Evolutionary conservation across 768 basidiomycete genomes (phyloP), one percentile per base, ranked within the genome.

Genomic region (Tylopilus rubrobrunneus): DNA sequence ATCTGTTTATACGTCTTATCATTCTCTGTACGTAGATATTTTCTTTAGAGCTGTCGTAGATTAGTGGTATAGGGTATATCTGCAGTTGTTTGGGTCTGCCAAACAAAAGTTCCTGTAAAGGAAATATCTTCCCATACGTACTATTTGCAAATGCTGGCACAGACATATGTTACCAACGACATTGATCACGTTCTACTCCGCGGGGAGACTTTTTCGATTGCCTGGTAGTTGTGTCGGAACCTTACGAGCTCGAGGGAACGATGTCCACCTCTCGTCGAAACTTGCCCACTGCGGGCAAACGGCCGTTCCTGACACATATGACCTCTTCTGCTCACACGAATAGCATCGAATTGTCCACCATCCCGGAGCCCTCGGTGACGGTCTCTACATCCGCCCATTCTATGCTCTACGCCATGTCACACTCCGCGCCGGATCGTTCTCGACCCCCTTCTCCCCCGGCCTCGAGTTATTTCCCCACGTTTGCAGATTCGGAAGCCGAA

Each of bases 401-500:
- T 4, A 53, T 55, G 51, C 50, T 37, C 37, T 57, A 64, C 55
- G 31, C 58, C 39, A 56, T 19, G 41, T 48, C 63, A 42, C 46
- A 65, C 23, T n/a, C 59, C 14, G 58, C 45, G 4, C 48, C 40
- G 14, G 67, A 69, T 9, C 59, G 5, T 0, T 0, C 43, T 44
- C 67, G 76, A 45, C 54, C 66, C 1, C 76, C 76, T 2, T 88
- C 87, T 7, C 90, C 89, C 2, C 90, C 90, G 0, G 90, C 90
- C 0, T 90, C 89, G 3, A 78, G 87, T 1, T 92, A 92, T 69
- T 92, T 92, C 62, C 78, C 86, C 0, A 67, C 80, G 1, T 77
- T 83, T 31, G 75, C 80, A 74, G 71, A 49, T 75, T 81, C 58
- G 58, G 70, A 69, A 65, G 71, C 52, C n/a, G 77, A 81, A 56